A percentile compares a stretch with the other conserved stretches of the same genome.
Conservation (phyloP, 805 yeast genomes). For the Tetrapisispora nanseiensis region DNA sequence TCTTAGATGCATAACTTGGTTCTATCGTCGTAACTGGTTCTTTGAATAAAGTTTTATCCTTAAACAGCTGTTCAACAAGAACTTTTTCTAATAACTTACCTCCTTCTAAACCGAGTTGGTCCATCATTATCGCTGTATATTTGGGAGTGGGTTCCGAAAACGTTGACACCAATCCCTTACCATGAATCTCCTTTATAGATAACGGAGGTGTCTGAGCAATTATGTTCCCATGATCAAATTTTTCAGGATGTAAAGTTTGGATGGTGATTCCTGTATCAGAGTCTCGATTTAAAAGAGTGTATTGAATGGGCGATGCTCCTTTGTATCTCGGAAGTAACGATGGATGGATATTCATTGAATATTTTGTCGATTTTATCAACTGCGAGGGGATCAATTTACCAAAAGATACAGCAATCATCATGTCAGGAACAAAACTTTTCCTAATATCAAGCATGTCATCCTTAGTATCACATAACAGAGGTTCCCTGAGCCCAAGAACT, state of each 20-base stretch:
- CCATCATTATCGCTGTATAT: conserved; percentile 30
- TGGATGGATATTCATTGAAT: conserved; percentile 86
- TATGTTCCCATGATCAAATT: conserved; percentile 73
- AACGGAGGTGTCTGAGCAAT: conserved; percentile 43
- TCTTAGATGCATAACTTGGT: conserved; percentile 45
- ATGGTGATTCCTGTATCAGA: conserved; percentile 69
- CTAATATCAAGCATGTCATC: conserved; percentile 9
- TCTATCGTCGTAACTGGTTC: too few species aligned
- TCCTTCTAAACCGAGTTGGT: conserved; percentile 50
- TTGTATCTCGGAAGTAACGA: conserved; percentile 72
- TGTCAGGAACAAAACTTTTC: conserved; percentile 32
- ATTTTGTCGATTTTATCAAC: conserved; percentile 39
- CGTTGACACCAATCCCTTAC: conserved; percentile 26
- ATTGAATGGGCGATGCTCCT: conserved; percentile 87
- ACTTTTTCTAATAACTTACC: conserved; percentile 45
- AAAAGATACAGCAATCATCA: conserved; percentile 87
- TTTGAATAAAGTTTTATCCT: too few species aligned
- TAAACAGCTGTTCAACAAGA: conserved; percentile 29
- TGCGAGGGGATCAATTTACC: conserved; percentile 68
- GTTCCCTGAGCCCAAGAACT: conserved; percentile 21
- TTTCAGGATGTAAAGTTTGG: conserved; percentile 81
- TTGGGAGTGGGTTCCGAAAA: conserved; percentile 11
- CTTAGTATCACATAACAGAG: conserved; percentile 20
- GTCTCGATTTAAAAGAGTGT: conserved; percentile 59
- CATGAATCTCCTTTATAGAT: conserved; percentile 8